Evolutionary conservation across 1,284 basidiomycete species (phyloP).

Genomic region (Rhodotorula sp.): DNA sequence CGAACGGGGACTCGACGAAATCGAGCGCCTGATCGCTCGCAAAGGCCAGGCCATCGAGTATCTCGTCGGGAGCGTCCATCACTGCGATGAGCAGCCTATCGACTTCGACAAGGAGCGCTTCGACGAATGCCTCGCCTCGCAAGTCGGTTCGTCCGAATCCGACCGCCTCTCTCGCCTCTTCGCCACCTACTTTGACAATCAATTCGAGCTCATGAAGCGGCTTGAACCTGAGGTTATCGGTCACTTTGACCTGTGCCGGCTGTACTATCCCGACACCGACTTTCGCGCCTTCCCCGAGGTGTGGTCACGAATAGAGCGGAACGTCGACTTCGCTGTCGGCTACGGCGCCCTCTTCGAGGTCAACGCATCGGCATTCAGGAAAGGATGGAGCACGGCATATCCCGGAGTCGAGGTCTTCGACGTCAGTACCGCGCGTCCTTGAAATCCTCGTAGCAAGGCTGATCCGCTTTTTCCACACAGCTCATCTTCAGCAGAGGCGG

Average conservation of each 20-base stretch:
- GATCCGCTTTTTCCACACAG: constrained; percentile 50
- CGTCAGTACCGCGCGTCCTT: constrained; percentile 54
- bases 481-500: constrained; percentile 67
- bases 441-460: background rate
- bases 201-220: constrained; percentile 64
- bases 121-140: constrained; percentile 56
- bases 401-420: constrained; percentile 73
- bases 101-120: constrained; percentile 82
- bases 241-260: constrained; percentile 84
- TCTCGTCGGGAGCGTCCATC: constrained; percentile 90
- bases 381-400: constrained; percentile 83
- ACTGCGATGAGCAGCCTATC: constrained; percentile 82
- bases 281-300: constrained; percentile 52
- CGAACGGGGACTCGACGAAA: constrained; percentile 59
- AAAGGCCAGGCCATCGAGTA: constrained; percentile 72
- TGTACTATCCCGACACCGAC: constrained; percentile 65
- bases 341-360: constrained; percentile 94
- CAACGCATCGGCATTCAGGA: constrained; percentile 88
- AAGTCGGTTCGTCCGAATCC: constrained; percentile 30
- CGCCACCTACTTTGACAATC: constrained; percentile 74
- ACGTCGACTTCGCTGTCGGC: constrained; percentile 66
- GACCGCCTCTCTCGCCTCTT: constrained; percentile 52
- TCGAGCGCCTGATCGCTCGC: constrained; percentile 53
- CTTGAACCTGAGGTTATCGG: constrained; percentile 87
- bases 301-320: constrained; percentile 68